Evolutionary conservation across 1,284 basidiomycete genomes (phyloP).

Genomic region (Ganoderma leucocontextum): DNA sequence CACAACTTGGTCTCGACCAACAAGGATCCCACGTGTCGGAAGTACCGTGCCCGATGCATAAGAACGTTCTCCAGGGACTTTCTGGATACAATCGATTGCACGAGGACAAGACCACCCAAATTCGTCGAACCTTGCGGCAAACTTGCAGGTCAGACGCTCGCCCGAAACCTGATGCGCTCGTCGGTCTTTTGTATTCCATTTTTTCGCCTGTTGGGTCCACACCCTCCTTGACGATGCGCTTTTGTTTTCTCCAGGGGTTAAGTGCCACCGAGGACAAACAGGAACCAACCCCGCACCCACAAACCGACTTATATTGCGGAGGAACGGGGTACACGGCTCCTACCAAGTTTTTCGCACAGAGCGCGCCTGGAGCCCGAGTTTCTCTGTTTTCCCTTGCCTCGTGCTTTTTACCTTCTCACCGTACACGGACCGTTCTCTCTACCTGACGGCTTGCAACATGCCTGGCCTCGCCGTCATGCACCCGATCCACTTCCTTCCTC

Average conservation of each 20-base stretch:
- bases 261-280: slow-evolving; percentile 2
- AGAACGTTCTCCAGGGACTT: neutral
- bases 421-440: slow-evolving; percentile 28
- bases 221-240: slow-evolving; percentile 20
- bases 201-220: slow-evolving; percentile 1
- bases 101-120: slow-evolving; percentile 21
- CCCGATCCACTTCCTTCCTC: slow-evolving; percentile 28
- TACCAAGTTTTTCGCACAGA: slow-evolving; percentile 3
- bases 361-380: slow-evolving; percentile 19
- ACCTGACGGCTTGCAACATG: slow-evolving; percentile 30
- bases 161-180: slow-evolving; percentile 1
- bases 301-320: slow-evolving; percentile 24
- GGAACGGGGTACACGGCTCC: neutral
- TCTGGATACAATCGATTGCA: neutral
- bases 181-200: slow-evolving; percentile 14
- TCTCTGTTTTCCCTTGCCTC: slow-evolving; percentile 16
- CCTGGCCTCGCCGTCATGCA: slow-evolving; percentile 29
- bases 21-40: neutral
- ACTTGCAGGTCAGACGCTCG: slow-evolving; percentile 8
- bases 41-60: neutral
- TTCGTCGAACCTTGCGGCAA: slow-evolving; percentile 14
- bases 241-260: slow-evolving; percentile 19
- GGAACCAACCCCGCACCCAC: slow-evolving; percentile 23
- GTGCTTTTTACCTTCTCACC: slow-evolving; percentile 24
- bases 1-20: neutral